Evolutionary conservation across 441 rosid species (phyloP), one percentile per base, ranked within the genome.

Genomic region (Pelargonium australe): DNA sequence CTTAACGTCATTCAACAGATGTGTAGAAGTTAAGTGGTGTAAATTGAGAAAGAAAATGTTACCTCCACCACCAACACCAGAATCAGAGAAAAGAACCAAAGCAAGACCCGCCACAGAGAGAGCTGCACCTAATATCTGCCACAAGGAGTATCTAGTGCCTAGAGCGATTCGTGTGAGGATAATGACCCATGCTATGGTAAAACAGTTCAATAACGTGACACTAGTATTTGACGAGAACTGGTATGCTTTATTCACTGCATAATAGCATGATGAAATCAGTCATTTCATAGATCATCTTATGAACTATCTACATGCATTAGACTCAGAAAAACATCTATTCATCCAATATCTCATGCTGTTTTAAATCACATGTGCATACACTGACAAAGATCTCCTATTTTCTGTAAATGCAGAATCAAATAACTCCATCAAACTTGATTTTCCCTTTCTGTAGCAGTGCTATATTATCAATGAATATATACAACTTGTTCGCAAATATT

Each of bases 171-270:
- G 78, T 31, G 94, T 85, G 47, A 88, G 79, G 44, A 73, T 55
- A n/a, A 88, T 78, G 16, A 70, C 94, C 87, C 89, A 88, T 7
- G 81, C 78, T 72, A 88, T 58, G 31, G 89, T 78, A 64, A 69
- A 85, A 77, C 88, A 85, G 65, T 86, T 89, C 83, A 86, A 65
- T 41, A 88, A 67, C 7, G 94, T 82, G 71, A 88, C 91, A 41
- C 87, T 86, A 1, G 91, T 85, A 53, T 84, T 76, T 14, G 95
- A 88, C 11, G 95, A 77, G 80, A n/a, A 88, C 75, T 84, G 91
- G 73, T 19, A 88, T 67, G 91, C 91, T 69, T 84, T 74, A 60
- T 88, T 86, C 57, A 79, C 91, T 88, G 79, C 78, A 72, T 28
- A 61, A 71, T 64, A 64, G 2, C 28, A 53, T 12, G 12, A 74